Evolutionary conservation across 495 filamentous ascomycete genomes (phyloP).

Genomic region (Thozetella sp.): DNA sequence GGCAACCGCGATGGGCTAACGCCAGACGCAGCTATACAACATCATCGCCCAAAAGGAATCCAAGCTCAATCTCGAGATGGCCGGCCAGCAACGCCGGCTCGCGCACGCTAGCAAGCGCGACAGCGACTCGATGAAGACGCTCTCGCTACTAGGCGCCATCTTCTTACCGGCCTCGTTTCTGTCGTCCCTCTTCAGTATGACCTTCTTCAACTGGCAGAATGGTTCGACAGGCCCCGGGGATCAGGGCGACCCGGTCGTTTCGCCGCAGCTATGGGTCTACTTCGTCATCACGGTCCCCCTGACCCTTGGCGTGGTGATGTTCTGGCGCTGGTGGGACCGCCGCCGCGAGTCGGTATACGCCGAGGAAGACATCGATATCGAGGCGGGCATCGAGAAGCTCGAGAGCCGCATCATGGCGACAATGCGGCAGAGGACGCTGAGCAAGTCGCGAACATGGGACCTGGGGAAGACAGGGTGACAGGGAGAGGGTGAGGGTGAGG

Average conservation of each 20-base stretch:
- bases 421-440: slow-evolving; percentile 56
- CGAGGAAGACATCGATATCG: slow-evolving; percentile 47
- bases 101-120: slow-evolving; percentile 59
- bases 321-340: slow-evolving; percentile 49
- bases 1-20: slow-evolving; percentile 4
- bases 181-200: slow-evolving; percentile 57
- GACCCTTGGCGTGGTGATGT: slow-evolving; percentile 42
- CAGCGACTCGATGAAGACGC: slow-evolving; percentile 56
- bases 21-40: slow-evolving; percentile 45
- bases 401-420: slow-evolving; percentile 52
- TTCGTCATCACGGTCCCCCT: slow-evolving; percentile 53
- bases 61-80: slow-evolving; percentile 57
- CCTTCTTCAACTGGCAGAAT: slow-evolving; percentile 55
- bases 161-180: slow-evolving; percentile 58
- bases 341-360: slow-evolving; percentile 43
- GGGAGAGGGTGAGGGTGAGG: not conserved
- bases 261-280: slow-evolving; percentile 53
- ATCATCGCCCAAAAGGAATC: slow-evolving; percentile 61
- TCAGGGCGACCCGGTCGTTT: slow-evolving; percentile 23
- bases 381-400: slow-evolving; percentile 54
- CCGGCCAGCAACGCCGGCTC: slow-evolving; percentile 54
- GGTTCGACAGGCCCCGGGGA: slow-evolving; percentile 7
- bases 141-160: slow-evolving; percentile 56
- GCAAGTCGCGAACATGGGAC: slow-evolving; percentile 49
- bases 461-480: slow-evolving; percentile 4